Base-by-base conservation (phyloP, 225 moss, liverwort and hornwort genomes). In the Marchantia paleacea region DNA sequence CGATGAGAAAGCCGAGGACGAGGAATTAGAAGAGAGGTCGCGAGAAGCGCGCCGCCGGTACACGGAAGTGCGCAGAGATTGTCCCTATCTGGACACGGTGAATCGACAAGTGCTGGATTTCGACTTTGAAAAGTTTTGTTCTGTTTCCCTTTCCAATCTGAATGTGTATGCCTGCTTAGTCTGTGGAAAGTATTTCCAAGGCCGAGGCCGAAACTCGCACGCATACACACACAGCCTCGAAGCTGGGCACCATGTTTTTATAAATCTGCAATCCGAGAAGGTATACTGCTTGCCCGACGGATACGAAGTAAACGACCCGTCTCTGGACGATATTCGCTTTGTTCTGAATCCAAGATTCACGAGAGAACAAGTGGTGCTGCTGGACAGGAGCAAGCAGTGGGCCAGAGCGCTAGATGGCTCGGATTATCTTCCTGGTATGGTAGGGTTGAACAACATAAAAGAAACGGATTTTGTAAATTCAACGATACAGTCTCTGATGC, bases 121-220 rank as follows among this genome's bases (percentile, higher is more conserved):
- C 80, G 99, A 99, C 83, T 99, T 99, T 80, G 99, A 99, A 86
- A 99, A 99, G 81, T 99, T 99, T 72, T 99, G 99, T 82, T 95
- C 99, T 39, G 95, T 99, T 67, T 99, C 99, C 48, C 94, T 99
- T 69, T 95, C 99, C 75, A 99, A 99, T 84, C 91, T 99, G 85
- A 99, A 99, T 82, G 95, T 99, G 53, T 99, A 99, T 81, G 99
- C 99, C 12, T 99, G 99, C 90, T 89, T 99, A 78, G 99, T 99
- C n/a, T 99, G 99, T 83, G 99, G 99, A 65, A 99, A 99, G 83
- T 99, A 99, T 81, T 99, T 95, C 80, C 99, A 99, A 95, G 99
- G 99, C 26, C 86, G 99, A 71, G 99, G 99, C 29, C 92, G 95
- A 8, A 99, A 95, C 66, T 95, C 95, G 76, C 90, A 95, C 85